These are phyloP conservation scores for Barbarea vulgaris DNA, from an alignment of 345 rosid genomes.

Conservation along the genomic window DNA sequence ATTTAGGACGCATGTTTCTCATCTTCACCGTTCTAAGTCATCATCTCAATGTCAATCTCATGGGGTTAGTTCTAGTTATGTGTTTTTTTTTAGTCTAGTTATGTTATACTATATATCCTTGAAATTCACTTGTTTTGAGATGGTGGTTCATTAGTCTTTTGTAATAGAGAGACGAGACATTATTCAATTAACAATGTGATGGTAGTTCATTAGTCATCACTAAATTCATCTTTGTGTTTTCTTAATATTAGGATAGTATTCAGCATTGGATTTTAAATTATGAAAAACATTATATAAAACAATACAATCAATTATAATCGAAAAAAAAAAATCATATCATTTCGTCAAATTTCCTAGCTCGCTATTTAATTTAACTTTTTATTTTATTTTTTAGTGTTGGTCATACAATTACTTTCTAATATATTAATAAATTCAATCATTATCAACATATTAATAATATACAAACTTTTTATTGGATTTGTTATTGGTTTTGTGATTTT, in stretches of 20 bases:
- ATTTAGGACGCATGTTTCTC: slow-evolving; percentile 73
- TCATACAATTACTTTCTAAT: not conserved
- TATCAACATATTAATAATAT: not conserved
- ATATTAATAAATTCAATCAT: not conserved
- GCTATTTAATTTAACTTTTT: not conserved
- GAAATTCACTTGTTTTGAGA: not conserved
- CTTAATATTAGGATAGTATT: not conserved
- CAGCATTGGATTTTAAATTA: not conserved
- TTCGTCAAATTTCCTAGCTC: not conserved
- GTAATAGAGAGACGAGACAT: not conserved
- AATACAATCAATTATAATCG: not conserved
- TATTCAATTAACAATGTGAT: not conserved
- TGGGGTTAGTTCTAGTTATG: slow-evolving; percentile 64
- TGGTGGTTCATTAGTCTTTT: not conserved
- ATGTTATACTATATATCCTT: no score
- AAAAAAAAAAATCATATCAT: not conserved
- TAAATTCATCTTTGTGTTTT: not conserved
- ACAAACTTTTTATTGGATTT: no score
- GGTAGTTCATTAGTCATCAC: slow-evolving; percentile 18
- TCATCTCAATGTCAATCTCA: slow-evolving; percentile 73
- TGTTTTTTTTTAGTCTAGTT: no score
- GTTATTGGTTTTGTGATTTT: no score
- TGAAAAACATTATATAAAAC: not conserved
- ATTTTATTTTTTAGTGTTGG: not conserved
- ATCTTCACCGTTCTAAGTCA: slow-evolving; percentile 72